Conservation (phyloP, 2,329 filamentous ascomycete genomes). For the Ophiostoma sp. region DNA sequence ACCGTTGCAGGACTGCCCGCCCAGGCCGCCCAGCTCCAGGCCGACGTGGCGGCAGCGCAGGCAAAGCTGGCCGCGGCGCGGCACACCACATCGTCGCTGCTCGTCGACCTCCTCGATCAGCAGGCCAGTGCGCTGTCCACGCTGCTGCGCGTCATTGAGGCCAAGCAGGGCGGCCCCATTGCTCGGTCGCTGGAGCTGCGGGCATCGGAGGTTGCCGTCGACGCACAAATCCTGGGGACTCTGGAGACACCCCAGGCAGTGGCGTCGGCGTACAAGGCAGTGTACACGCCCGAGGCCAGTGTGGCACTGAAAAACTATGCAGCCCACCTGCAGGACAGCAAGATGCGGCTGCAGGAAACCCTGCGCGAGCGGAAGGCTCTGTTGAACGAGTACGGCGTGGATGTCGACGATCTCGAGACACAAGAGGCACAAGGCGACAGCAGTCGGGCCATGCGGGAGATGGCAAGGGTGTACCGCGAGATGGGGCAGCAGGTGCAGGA, state of each 20-base stretch:
- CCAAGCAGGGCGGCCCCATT: constrained; percentile 50
- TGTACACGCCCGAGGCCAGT: constrained; percentile 44
- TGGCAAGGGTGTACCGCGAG: constrained; percentile 48
- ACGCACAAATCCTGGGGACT: constrained; percentile 40
- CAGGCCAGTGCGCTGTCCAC: constrained; percentile 39
- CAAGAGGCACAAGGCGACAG: constrained; percentile 33
- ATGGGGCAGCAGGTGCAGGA: constrained; percentile 48
- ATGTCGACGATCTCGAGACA: constrained; percentile 36
- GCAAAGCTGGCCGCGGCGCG: constrained; percentile 38
- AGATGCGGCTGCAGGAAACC: constrained; percentile 41
- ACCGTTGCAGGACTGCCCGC: constrained; percentile 46
- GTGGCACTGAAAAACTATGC: constrained; percentile 45
- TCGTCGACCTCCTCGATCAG: constrained; percentile 38
- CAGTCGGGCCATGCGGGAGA: constrained; percentile 49
- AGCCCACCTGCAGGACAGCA: constrained; percentile 46
- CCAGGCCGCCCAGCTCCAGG: constrained; percentile 37
- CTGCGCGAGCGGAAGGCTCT: constrained; percentile 40
- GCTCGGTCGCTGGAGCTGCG: constrained; percentile 49
- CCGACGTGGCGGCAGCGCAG: constrained; percentile 33
- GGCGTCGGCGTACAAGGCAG: constrained; percentile 35
- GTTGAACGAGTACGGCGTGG: constrained; percentile 48
- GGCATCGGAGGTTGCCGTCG: constrained; percentile 42
- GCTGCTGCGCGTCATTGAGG: constrained; percentile 49
- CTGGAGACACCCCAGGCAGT: constrained; percentile 37
- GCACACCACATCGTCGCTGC: constrained; percentile 36